Conservation (phyloP, 2,329 filamentous ascomycete genomes). For the Talaromyces sp. region DNA sequence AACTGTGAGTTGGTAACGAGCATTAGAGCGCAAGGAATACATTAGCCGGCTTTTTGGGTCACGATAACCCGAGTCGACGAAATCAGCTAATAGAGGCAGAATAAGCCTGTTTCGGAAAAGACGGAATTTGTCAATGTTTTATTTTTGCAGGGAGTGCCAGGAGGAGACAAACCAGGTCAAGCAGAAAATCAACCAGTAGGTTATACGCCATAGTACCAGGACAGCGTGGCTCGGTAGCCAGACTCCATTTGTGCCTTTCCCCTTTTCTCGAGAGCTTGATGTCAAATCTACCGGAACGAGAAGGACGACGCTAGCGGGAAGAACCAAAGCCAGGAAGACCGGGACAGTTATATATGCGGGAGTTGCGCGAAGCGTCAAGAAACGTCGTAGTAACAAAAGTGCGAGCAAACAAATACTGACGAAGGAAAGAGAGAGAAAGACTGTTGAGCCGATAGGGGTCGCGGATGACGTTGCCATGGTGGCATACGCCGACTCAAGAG, state of each 20-base stretch:
- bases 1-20: constrained; percentile 79
- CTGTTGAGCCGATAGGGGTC: constrained; percentile 68
- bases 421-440: constrained; percentile 73
- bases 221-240: constrained; percentile 79
- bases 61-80: constrained; percentile 88
- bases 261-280: constrained; percentile 67
- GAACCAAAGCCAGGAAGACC: constrained; percentile 91
- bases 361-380: constrained; percentile 83
- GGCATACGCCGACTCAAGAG: constrained; percentile 15
- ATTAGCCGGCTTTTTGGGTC: constrained; percentile 75
- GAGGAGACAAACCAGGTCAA: constrained; percentile 71
- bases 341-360: constrained; percentile 86
- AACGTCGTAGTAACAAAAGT: constrained; percentile 81
- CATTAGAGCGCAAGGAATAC: constrained; percentile 84
- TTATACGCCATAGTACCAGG: constrained; percentile 87
- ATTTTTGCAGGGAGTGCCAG: background rate
- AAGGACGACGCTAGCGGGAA: constrained; percentile 86
- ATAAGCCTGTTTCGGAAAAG: constrained; percentile 63
- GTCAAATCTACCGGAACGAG: constrained; percentile 95
- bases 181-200: constrained; percentile 95
- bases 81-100: constrained; percentile 88
- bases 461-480: constrained; percentile 22
- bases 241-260: constrained; percentile 72
- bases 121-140: background rate
- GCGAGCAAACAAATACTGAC: constrained; percentile 71